Base-by-base conservation (phyloP, 805 yeast genomes). In the Starmera pachycereana region DNA sequence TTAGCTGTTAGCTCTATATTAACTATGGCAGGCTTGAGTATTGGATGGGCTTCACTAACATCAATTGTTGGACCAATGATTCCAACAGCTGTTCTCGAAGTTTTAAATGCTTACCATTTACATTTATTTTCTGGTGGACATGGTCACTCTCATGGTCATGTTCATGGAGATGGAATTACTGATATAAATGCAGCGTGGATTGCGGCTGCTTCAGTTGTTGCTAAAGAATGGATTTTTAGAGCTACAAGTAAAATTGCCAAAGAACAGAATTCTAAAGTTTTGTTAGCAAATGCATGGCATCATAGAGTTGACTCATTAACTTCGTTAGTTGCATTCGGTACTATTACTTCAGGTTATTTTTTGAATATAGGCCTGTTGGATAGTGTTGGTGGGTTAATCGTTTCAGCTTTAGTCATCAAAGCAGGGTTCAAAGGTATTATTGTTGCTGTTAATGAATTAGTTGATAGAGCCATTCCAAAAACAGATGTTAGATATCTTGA, bases 261-360 rank as follows among this genome's bases (percentile, higher is more conserved):
- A 37, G 66, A 72, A 44, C 73, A 86, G 27, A 83, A 85, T 54
- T 87, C 96, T 1, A 86, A 87, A 46, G 97, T 92, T 4, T 69
- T 92, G 37, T 78, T 86, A 37, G 98, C 98, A 4, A 92, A 92
- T 56, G 98, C 98, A 4, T 92, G 98, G 97, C 98, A 92, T 59
- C 98, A 92, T 57, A 72, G 98, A 46, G 92, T 90, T 10, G 98
- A 92, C 56, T 82, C 95, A 1, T 59, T 92, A 50, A 94, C 97
- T 1, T 86, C 97, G 0, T 69, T 82, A 18, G 97, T 90, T 8
- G 97, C 97, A 0, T 71, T 90, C 16, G 72, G 78, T 4, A 88
- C 97, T 1, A 92, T 92, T 38, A 74, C 94, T 0, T 79, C 89
- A 2, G 95, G 96, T 29, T 80, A 83, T 49, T 66, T 86, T 44